These are phyloP conservation scores for Hamamelis virginiana DNA, from an alignment of 164 flowering plant genomes.

Conservation along the genomic window DNA sequence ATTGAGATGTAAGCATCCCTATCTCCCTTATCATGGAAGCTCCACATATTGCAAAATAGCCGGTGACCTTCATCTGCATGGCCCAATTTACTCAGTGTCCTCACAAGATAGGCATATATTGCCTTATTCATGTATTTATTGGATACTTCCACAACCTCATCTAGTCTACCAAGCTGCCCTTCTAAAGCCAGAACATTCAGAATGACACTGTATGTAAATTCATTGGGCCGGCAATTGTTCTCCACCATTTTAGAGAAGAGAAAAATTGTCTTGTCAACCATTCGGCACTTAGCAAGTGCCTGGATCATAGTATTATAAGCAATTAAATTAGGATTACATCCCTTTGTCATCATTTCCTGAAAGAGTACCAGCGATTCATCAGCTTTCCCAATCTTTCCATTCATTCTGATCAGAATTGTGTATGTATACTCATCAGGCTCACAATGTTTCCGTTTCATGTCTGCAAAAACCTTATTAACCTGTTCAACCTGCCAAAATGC, in stretches of 20 bases:
- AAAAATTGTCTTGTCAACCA: slow-evolving; percentile 67
- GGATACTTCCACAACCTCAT: slow-evolving; percentile 69
- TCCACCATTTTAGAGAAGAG: slow-evolving; percentile 81
- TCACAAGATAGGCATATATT: slow-evolving; percentile 75
- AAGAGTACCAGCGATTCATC: slow-evolving; percentile 67
- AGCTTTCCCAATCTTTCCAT: slow-evolving; percentile 59
- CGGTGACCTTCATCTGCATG: slow-evolving; percentile 92
- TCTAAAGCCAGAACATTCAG: slow-evolving; percentile 57
- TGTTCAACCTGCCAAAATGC: slow-evolving; percentile 64
- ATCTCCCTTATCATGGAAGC: slow-evolving; percentile 71
- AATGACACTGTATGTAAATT: slow-evolving; percentile 77
- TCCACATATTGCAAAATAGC: slow-evolving; percentile 95
- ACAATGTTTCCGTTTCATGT: slow-evolving; percentile 78
- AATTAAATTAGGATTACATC: slow-evolving; percentile 52
- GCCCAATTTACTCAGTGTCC: slow-evolving; percentile 70
- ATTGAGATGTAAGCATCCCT: slow-evolving; percentile 77
- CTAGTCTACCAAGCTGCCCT: slow-evolving; percentile 70
- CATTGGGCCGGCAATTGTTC: slow-evolving; percentile 78
- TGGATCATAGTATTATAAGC: slow-evolving; percentile 82
- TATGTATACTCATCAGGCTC: slow-evolving; percentile 86
- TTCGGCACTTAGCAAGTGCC: slow-evolving; percentile 59
- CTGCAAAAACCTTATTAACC: slow-evolving; percentile 62
- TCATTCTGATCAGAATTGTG: slow-evolving; percentile 83
- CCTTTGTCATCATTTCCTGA: slow-evolving; percentile 76
- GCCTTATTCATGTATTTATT: slow-evolving; percentile 63